A percentile compares a stretch with the other conserved stretches of the same genome.
Conservation (phyloP, 2,329 filamentous ascomycete species). For the Xylariaceae sp. region DNA sequence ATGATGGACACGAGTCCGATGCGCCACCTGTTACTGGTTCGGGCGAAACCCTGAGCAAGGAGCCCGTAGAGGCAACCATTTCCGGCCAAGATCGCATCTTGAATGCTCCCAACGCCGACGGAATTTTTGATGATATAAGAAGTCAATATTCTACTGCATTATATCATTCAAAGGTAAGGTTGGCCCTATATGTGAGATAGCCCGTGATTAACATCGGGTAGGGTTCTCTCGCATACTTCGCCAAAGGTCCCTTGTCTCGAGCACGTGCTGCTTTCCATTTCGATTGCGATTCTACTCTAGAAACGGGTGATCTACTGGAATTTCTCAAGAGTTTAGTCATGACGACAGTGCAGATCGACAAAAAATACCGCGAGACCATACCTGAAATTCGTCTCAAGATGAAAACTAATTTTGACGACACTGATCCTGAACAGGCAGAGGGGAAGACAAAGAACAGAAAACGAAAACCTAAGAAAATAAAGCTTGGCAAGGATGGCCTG, state of each 20-base stretch:
- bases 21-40: not conserved
- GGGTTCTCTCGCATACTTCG: conserved; percentile 78
- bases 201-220: conserved; percentile 42
- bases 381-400: conserved; percentile 58
- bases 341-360: conserved; percentile 65
- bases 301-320: conserved; percentile 59
- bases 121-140: conserved; percentile 56
- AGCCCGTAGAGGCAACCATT: conserved; percentile 10
- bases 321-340: conserved; percentile 69
- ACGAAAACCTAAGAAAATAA: conserved; percentile 59
- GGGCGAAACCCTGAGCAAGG: not conserved
- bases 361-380: conserved; percentile 72
- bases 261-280: conserved; percentile 67
- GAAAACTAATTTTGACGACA: conserved; percentile 53
- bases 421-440: conserved; percentile 45
- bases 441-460: conserved; percentile 42
- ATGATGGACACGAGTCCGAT: no score
- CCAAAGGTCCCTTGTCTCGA: conserved; percentile 74
- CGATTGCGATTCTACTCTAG: conserved; percentile 55
- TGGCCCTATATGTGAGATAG: conserved; percentile 16
- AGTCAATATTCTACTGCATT: conserved; percentile 56
- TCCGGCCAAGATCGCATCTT: conserved; percentile 19
- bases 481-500: conserved; percentile 63
- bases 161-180: conserved; percentile 58
- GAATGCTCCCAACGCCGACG: conserved; percentile 42